These are phyloP conservation scores for Thielaviopsis punctulata DNA, from an alignment of 2,329 filamentous ascomycete genomes.

Conservation along the genomic window DNA sequence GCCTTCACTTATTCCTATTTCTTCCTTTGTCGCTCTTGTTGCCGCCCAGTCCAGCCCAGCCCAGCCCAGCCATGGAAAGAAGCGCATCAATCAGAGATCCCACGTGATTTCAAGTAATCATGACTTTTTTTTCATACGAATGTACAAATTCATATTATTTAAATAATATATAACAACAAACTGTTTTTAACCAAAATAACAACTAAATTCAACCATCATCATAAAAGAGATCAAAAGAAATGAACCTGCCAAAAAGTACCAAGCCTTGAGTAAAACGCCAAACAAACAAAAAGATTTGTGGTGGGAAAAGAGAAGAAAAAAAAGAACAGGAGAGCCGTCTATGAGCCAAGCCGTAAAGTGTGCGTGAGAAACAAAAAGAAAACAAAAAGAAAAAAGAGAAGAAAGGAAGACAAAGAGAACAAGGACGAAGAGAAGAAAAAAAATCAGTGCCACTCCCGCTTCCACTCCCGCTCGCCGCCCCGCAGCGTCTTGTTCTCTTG, in stretches of 20 bases:
- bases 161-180: too few relatives aligned
- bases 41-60: too few relatives aligned
- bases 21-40: too few relatives aligned
- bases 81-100: slow-evolving; percentile 1
- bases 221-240: background rate
- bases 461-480: background rate
- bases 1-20: too few relatives aligned
- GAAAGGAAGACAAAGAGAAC: too few relatives aligned
- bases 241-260: background rate
- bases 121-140: too few relatives aligned
- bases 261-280: background rate
- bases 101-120: too few relatives aligned
- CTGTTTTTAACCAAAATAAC: too few relatives aligned
- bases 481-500: slow-evolving; percentile 3
- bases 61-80: too few relatives aligned
- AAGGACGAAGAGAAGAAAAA: background rate
- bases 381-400: background rate
- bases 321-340: background rate
- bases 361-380: background rate
- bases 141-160: too few relatives aligned
- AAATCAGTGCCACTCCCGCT: background rate
- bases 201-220: background rate
- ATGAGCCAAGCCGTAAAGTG: background rate
- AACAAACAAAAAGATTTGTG: background rate
- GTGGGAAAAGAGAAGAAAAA: background rate